These are phyloP conservation scores for Debaryomyces tyrocola DNA, from an alignment of 805 yeast species.

Conservation along the genomic window DNA sequence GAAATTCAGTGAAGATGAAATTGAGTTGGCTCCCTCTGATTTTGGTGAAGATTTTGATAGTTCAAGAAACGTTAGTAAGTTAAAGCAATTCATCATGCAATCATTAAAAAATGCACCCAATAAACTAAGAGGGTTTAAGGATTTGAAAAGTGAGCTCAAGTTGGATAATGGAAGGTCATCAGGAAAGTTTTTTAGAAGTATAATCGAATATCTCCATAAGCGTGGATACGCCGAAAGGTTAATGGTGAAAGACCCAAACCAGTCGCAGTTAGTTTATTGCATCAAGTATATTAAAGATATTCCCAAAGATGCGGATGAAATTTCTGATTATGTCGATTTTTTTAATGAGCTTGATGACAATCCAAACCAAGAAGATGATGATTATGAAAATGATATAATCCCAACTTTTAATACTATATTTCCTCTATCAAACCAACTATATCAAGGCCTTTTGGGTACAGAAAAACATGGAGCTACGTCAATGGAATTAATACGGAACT, in stretches of 20 bases:
- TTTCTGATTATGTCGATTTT: conserved; percentile 38
- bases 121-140: conserved; percentile 58
- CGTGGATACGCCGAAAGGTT: conserved; percentile 50
- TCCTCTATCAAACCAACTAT: conserved; percentile 67
- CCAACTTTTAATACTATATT: conserved; percentile 52
- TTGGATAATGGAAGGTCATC: conserved; percentile 41
- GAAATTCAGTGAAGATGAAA: conserved; percentile 38
- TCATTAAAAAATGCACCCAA: conserved; percentile 59
- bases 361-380: conserved; percentile 21
- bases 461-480: conserved; percentile 58
- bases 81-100: conserved; percentile 41
- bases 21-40: conserved; percentile 20
- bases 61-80: conserved; percentile 27
- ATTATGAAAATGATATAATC: conserved; percentile 5
- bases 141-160: conserved; percentile 58
- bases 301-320: conserved; percentile 46
- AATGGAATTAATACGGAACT: conserved; percentile 46
- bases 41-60: conserved; percentile 24
- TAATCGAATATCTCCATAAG: conserved; percentile 45
- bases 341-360: conserved; percentile 21
- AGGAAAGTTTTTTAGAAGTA: conserved; percentile 49
- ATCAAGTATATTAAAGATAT: conserved; percentile 45
- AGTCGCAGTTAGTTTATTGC: conserved; percentile 33
- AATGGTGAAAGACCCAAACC: conserved; percentile 42
- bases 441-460: conserved; percentile 41